Percentiles rank a stretch among this genome's conserved stretches.
These are phyloP conservation scores for Colletotrichum sansevieriae DNA, from an alignment of 2,329 filamentous ascomycete species.

Conservation along the genomic window DNA sequence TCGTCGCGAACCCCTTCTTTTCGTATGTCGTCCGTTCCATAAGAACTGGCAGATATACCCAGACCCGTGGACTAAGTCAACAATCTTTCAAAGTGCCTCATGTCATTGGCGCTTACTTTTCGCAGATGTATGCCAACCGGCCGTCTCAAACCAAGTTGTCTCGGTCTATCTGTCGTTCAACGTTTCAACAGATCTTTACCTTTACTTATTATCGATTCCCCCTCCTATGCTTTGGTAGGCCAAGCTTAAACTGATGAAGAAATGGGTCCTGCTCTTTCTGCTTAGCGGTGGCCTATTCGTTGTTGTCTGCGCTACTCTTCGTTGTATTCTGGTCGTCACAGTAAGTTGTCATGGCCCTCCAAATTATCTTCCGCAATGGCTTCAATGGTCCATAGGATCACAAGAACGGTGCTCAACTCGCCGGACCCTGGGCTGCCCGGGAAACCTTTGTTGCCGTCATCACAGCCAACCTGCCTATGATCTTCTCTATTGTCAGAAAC, in stretches of 20 bases:
- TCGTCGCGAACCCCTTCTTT: constrained; percentile 64
- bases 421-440: constrained; percentile 49
- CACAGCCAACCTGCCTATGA: constrained; percentile 56
- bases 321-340: constrained; percentile 50
- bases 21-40: constrained; percentile 64
- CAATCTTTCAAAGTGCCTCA: neutral
- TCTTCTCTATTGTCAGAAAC: constrained; percentile 58
- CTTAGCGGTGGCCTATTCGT: constrained; percentile 54
- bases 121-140: constrained; percentile 39
- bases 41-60: constrained; percentile 72
- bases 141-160: constrained; percentile 38
- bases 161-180: constrained; percentile 40
- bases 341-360: constrained; percentile 3
- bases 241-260: constrained; percentile 51
- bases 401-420: constrained; percentile 34
- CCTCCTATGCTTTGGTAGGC: constrained; percentile 41
- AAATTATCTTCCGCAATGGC: neutral
- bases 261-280: constrained; percentile 50
- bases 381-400: constrained; percentile 44
- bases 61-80: constrained; percentile 64
- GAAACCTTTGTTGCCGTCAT: constrained; percentile 56
- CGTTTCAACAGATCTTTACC: constrained; percentile 41
- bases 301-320: constrained; percentile 51
- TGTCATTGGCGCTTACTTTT: neutral
- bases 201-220: constrained; percentile 41